A percentile compares a stretch with the other conserved stretches of the same genome.
phyloP scores from a whole-genome alignment of 441 rosid species.

The Theobroma grandiflorum region DNA sequence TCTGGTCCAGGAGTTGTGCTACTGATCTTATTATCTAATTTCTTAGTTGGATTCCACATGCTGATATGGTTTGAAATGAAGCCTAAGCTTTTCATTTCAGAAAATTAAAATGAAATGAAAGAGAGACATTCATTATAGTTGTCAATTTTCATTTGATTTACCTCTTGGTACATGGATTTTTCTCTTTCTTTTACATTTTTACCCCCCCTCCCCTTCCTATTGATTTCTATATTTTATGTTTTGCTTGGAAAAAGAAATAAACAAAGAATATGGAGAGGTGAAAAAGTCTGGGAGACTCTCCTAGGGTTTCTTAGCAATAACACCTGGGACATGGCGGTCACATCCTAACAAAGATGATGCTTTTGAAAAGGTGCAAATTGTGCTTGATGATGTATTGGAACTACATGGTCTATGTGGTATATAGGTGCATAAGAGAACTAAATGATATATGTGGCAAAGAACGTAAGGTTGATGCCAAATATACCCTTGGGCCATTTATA shows the following conservation, averaged over 20 bases:
- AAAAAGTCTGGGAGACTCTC: background rate
- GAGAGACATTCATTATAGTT: background rate
- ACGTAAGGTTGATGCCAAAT: background rate
- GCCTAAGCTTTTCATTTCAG: background rate
- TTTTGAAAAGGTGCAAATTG: background rate
- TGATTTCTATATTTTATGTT: background rate
- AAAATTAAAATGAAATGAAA: background rate
- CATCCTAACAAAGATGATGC: background rate
- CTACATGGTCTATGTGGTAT: background rate
- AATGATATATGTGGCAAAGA: background rate
- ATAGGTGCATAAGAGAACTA: background rate
- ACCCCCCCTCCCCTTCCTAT: background rate
- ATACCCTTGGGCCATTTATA: background rate
- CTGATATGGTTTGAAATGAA: background rate
- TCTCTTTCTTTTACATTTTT: background rate
- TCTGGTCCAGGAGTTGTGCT: background rate
- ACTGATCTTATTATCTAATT: background rate
- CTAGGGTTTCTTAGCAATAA: slow-evolving; percentile 3
- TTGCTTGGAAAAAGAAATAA: background rate
- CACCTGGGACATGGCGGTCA: background rate
- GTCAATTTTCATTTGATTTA: slow-evolving; percentile 18
- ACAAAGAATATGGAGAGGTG: slow-evolving; percentile 11
- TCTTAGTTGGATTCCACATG: background rate
- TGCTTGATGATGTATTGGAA: background rate
- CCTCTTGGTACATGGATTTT: slow-evolving; percentile 3